Conservation (phyloP, 1,284 basidiomycete genomes). For the Flammula alnicola region DNA sequence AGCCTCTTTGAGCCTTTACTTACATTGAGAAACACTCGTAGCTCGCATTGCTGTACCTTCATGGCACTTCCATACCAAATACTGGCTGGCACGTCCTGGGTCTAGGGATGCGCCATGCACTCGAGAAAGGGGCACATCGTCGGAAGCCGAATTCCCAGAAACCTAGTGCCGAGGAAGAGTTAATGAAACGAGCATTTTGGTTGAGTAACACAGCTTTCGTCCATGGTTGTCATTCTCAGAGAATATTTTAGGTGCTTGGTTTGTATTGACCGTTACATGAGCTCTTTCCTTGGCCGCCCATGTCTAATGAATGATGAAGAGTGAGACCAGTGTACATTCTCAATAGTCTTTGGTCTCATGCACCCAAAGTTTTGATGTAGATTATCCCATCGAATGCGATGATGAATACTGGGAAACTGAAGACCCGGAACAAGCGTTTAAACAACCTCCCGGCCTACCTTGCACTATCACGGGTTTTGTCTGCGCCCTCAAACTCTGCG, state of each 20-base stretch:
- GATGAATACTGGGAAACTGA: constrained; percentile 67
- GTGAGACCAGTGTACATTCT: constrained; percentile 41
- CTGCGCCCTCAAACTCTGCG: constrained; percentile 55
- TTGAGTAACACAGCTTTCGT: constrained; percentile 19
- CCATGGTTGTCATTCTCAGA: not conserved
- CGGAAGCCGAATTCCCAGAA: constrained; percentile 41
- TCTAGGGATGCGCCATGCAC: constrained; percentile 41
- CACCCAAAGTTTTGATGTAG: constrained; percentile 62
- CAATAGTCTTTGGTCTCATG: not conserved
- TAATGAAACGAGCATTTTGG: constrained; percentile 80
- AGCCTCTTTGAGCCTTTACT: not conserved
- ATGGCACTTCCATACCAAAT: constrained; percentile 34
- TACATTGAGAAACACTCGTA: not conserved
- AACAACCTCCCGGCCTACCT: constrained; percentile 53
- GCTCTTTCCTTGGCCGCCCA: constrained; percentile 74
- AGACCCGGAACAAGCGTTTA: constrained; percentile 46
- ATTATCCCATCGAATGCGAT: constrained; percentile 67
- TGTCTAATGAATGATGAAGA: constrained; percentile 81
- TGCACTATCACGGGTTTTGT: constrained; percentile 55
- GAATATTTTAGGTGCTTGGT: constrained; percentile 53
- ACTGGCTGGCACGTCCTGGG: constrained; percentile 37
- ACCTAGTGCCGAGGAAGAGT: constrained; percentile 54
- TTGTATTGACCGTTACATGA: constrained; percentile 61
- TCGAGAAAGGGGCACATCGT: constrained; percentile 54
- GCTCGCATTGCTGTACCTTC: constrained; percentile 15